Percentiles rank a stretch among this genome's conserved stretches.
These are phyloP conservation scores for Candida manassasensis DNA, from an alignment of 805 yeast genomes.

Conservation along the genomic window DNA sequence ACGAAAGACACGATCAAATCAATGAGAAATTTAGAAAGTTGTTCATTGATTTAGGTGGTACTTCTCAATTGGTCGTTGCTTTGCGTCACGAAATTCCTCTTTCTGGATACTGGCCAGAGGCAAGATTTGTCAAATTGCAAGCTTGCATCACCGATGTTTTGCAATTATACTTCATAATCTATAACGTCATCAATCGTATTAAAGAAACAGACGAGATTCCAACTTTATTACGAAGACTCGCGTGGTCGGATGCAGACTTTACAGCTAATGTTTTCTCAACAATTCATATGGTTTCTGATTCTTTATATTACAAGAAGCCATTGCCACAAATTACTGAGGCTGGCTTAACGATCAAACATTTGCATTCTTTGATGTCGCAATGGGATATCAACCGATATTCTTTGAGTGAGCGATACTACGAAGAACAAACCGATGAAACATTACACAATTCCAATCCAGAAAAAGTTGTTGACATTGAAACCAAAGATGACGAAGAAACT, in stretches of 20 bases:
- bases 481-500: conserved; percentile 1
- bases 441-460: too few relatives aligned
- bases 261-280: conserved; percentile 26
- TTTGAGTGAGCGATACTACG: conserved; percentile 22
- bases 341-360: conserved; percentile 25
- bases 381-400: conserved; percentile 24
- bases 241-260: conserved; percentile 25
- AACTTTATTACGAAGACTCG: conserved; percentile 21
- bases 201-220: conserved; percentile 20
- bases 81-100: conserved; percentile 25
- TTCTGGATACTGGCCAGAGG: conserved; percentile 29
- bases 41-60: conserved; percentile 17
- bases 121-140: conserved; percentile 20
- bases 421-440: conserved; percentile 3
- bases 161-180: conserved; percentile 22
- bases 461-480: not conserved
- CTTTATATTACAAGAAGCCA: conserved; percentile 19
- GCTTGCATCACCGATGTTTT: conserved; percentile 19
- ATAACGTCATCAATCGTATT: conserved; percentile 20
- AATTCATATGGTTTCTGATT: conserved; percentile 26
- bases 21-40: conserved; percentile 16
- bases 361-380: conserved; percentile 20
- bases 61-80: conserved; percentile 20
- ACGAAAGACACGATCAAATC: conserved; percentile 18
- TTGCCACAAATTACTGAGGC: conserved; percentile 31